These are phyloP conservation scores for Lactuca sativa DNA, from an alignment of 129 eudicot species.

Conservation along the genomic window DNA sequence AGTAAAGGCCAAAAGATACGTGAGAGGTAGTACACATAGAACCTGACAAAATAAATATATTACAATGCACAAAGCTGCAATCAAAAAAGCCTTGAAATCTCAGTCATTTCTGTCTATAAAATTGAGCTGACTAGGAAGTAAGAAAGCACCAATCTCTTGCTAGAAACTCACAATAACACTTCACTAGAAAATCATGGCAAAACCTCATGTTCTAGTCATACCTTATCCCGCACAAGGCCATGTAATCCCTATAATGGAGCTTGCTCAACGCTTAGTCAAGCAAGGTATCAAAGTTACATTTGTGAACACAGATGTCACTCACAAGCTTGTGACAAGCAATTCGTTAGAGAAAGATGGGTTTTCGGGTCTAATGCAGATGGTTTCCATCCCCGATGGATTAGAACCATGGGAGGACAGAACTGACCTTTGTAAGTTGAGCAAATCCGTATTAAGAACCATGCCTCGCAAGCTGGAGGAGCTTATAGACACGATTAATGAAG, in stretches of 20 bases:
- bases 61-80: background rate
- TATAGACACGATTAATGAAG: constrained; percentile 34
- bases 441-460: constrained; percentile 30
- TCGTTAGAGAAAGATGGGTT: constrained; percentile 26
- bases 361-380: constrained; percentile 32
- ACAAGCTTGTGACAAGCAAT: constrained; percentile 31
- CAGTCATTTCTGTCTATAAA: constrained; percentile 22
- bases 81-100: background rate
- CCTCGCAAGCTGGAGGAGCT: constrained; percentile 41
- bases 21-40: too few species aligned
- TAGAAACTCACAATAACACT: constrained; percentile 8
- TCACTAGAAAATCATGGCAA: constrained; percentile 15
- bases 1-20: too few species aligned
- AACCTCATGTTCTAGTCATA: constrained; percentile 39
- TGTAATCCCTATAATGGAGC: constrained; percentile 62
- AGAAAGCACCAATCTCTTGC: constrained; percentile 3
- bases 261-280: constrained; percentile 36
- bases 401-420: constrained; percentile 55
- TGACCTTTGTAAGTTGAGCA: constrained; percentile 28
- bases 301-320: constrained; percentile 54
- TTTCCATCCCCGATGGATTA: constrained; percentile 59
- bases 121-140: background rate
- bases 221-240: constrained; percentile 82
- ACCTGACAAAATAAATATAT: too few species aligned
- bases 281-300: constrained; percentile 48